phyloP scores from a whole-genome alignment of 2,329 filamentous ascomycete genomes.

The Plectosphaerella plurivora region DNA sequence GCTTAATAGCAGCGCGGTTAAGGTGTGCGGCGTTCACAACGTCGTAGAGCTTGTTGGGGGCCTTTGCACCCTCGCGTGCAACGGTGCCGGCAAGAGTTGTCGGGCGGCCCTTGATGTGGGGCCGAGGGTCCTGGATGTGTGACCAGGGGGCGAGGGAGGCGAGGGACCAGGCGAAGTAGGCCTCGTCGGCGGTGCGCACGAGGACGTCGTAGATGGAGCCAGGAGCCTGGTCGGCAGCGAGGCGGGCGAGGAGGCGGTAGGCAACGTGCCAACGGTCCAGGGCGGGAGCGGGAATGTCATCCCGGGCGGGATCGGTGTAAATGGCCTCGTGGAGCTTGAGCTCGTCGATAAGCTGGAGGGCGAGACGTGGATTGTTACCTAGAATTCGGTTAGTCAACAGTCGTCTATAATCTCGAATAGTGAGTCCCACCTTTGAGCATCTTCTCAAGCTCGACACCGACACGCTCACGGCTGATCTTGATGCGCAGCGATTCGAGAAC shows the following conservation, averaged over 20 bases:
- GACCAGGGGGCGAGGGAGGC: constrained; percentile 73
- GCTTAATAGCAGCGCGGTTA: constrained; percentile 60
- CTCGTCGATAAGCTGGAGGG: constrained; percentile 61
- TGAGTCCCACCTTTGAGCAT: constrained; percentile 65
- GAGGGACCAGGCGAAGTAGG: constrained; percentile 73
- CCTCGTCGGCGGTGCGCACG: constrained; percentile 57
- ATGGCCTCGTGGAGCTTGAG: constrained; percentile 67
- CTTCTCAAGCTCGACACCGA: constrained; percentile 85
- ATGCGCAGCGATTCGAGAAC: constrained; percentile 74
- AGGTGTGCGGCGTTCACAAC: constrained; percentile 61
- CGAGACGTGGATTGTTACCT: constrained; percentile 55
- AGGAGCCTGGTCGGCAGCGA: constrained; percentile 38
- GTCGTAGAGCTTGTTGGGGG: constrained; percentile 69
- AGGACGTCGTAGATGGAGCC: constrained; percentile 50
- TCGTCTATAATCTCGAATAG: background rate
- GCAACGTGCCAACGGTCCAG: constrained; percentile 55
- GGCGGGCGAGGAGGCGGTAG: constrained; percentile 58
- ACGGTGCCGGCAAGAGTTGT: constrained; percentile 52
- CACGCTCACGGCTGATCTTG: constrained; percentile 89
- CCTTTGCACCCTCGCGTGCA: constrained; percentile 73
- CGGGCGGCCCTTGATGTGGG: constrained; percentile 45
- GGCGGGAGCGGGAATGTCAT: constrained; percentile 49
- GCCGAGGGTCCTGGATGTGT: constrained; percentile 36
- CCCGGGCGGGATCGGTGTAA: constrained; percentile 63
- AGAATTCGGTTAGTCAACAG: background rate